A percentile compares a stretch with the other conserved stretches of the same genome.
Evolutionary conservation across 2,329 filamentous ascomycete genomes (phyloP).

Genomic region (Pezicula radicicola): DNA sequence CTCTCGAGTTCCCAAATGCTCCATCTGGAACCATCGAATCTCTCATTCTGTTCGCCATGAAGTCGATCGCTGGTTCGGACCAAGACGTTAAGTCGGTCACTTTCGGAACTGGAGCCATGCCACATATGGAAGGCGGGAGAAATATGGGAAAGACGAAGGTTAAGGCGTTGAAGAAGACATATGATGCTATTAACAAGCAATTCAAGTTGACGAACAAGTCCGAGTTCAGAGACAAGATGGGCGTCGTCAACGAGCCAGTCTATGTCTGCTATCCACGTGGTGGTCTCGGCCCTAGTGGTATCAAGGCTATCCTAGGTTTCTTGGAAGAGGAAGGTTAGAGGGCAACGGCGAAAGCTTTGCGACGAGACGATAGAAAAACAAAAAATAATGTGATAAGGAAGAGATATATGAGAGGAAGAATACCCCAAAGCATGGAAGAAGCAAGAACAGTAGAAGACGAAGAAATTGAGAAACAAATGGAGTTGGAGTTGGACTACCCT

Average conservation of each 20-base stretch:
- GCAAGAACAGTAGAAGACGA: not conserved
- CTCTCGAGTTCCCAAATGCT: constrained; percentile 85
- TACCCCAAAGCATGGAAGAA: too few species aligned
- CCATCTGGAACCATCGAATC: constrained; percentile 87
- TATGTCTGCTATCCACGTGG: constrained; percentile 90
- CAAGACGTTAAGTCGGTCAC: constrained; percentile 67
- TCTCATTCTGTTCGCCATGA: constrained; percentile 69
- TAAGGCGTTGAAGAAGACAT: constrained; percentile 78
- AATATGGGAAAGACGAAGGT: constrained; percentile 79
- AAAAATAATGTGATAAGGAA: too few species aligned
- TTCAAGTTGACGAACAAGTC: constrained; percentile 80
- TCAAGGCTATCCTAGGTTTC: constrained; percentile 85
- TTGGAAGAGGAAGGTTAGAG: constrained; percentile 64
- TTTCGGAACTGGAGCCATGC: constrained; percentile 80
- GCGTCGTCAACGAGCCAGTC: constrained; percentile 76
- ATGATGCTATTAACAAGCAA: constrained; percentile 77
- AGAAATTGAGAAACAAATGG: too few species aligned
- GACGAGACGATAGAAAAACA: too few species aligned
- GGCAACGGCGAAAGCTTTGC: too few species aligned
- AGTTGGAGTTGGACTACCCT: too few species aligned
- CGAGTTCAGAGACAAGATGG: constrained; percentile 89
- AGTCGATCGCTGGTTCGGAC: constrained; percentile 46
- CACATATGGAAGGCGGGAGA: constrained; percentile 72
- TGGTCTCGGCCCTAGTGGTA: constrained; percentile 77
- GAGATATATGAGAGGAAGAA: too few species aligned